A percentile compares a stretch with the other conserved stretches of the same genome.
phyloP scores from a whole-genome alignment of 2,329 filamentous ascomycete genomes.

The Botryotinia calthae region DNA sequence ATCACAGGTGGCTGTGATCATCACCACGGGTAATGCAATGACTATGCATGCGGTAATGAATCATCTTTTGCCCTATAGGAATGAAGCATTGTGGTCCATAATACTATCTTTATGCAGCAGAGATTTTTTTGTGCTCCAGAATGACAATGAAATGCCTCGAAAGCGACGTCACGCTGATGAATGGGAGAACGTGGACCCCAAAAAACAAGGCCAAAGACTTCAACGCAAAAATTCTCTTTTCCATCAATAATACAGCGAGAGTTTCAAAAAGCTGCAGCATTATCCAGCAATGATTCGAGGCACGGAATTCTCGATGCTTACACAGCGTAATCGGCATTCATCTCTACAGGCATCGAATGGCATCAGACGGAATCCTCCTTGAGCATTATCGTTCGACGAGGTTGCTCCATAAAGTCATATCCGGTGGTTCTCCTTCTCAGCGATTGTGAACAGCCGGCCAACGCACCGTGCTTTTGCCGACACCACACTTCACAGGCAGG shows the following conservation, averaged over 20 bases:
- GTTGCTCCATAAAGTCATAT: background rate
- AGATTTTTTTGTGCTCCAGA: slow-evolving; percentile 9
- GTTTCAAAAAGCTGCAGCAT: background rate
- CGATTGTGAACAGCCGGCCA: background rate
- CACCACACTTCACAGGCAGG: background rate
- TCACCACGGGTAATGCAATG: background rate
- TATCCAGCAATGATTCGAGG: background rate
- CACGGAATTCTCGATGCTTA: background rate
- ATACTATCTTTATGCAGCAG: slow-evolving; percentile 13
- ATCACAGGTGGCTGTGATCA: background rate
- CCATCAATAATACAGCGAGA: background rate
- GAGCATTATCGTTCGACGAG: background rate
- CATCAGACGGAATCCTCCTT: background rate
- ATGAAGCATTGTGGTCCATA: background rate
- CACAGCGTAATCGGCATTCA: background rate
- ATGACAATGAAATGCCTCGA: background rate
- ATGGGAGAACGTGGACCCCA: background rate
- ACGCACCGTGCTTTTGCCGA: slow-evolving; percentile 5
- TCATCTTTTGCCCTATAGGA: slow-evolving; percentile 3
- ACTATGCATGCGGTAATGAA: slow-evolving; percentile 5
- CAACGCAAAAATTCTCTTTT: slow-evolving; percentile 3
- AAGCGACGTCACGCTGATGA: slow-evolving; percentile 2
- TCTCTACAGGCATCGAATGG: background rate
- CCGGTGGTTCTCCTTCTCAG: background rate
- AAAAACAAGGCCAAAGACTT: background rate